These are phyloP conservation scores for Dichotomocladium elegans DNA, from an alignment of 371 early-diverging fungal genomes.

Conservation along the genomic window DNA sequence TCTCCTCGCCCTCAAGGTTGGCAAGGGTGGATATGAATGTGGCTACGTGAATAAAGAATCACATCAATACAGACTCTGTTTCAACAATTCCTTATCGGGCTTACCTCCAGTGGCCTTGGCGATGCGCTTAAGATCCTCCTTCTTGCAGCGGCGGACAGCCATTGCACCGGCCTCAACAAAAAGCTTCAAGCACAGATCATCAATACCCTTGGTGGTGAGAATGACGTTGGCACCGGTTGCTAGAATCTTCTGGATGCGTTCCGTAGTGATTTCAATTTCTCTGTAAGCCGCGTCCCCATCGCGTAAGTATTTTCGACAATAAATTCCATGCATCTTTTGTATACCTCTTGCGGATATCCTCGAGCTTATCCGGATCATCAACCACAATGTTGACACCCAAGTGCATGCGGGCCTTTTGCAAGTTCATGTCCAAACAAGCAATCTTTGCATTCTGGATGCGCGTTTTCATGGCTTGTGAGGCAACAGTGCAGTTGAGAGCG, in stretches of 20 bases:
- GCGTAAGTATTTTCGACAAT: slow-evolving; percentile 6
- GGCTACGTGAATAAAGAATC: slow-evolving; percentile 47
- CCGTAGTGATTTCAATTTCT: slow-evolving; percentile 95
- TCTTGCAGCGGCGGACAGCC: slow-evolving; percentile 95
- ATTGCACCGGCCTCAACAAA: slow-evolving; percentile 94
- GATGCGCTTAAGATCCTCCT: slow-evolving; percentile 97
- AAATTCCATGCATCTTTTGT: no score
- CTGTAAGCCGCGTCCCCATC: no score
- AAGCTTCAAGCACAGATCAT: slow-evolving; percentile 97
- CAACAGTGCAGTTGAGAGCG: slow-evolving; percentile 98
- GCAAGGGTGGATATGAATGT: slow-evolving; percentile 95
- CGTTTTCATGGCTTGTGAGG: slow-evolving; percentile 95
- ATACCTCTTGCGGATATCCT: slow-evolving; percentile 96
- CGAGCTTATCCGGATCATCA: slow-evolving; percentile 97
- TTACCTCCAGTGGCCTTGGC: slow-evolving; percentile 90
- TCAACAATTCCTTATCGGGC: not conserved
- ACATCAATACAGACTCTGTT: not conserved
- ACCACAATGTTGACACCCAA: slow-evolving; percentile 97
- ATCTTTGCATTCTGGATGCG: slow-evolving; percentile 91
- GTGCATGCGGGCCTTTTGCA: slow-evolving; percentile 99
- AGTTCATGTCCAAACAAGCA: slow-evolving; percentile 99
- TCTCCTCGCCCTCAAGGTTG: slow-evolving; percentile 97
- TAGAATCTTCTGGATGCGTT: slow-evolving; percentile 94
- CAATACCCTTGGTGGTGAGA: slow-evolving; percentile 99
- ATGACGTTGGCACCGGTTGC: slow-evolving; percentile 98